Base-by-base conservation (phyloP, 345 rosid species). In the Salix purpurea region DNA sequence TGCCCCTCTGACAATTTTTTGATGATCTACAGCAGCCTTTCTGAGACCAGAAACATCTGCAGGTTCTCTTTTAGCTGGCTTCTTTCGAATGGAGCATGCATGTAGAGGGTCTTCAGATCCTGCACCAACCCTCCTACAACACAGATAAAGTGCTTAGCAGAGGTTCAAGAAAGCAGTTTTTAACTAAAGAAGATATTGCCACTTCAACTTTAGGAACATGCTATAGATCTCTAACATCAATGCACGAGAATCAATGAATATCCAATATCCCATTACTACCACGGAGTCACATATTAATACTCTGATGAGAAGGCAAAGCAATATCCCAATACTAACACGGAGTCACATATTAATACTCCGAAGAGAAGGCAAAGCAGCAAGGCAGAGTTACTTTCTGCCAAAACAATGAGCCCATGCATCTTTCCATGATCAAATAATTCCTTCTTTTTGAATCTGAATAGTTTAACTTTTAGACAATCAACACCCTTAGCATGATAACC, bases 71-170 rank as follows among this genome's bases (percentile, higher is more conserved):
- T 81, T 81, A 70, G 76, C 77, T 75, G 78, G 85, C 75, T 80
- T 85, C 85, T 86, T 91, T 75, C 76, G 77, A 50, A 88, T 80
- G 1, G 88, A 83, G 81, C 96, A 92, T 44, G 90, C 81, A 44
- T 78, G 74, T 36, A 88, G 79, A 24, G 94, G 92, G 42, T 86
- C 89, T 70, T 9, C 76, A 60, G 88, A 89, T 74, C 91, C 92
- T 21, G 93, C 90, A 81, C 93, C 94, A 77, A 90, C 92, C 89
- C 90, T 86, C 90, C 97, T 88, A 52, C 26, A 24, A 79, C 73
- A 68, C 54, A 64, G 67, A 76, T 72, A 32, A 21, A 26, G 28
- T 15, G 40, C 19, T 24, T 12, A 24, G 34, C 61, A 40, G 26
- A 70, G 32, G 37, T 54, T 30, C n/a, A 77, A 67, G 68, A 73